These are phyloP conservation scores for Aspergillus tanneri DNA, from an alignment of 2,329 filamentous ascomycete genomes.

Conservation along the genomic window DNA sequence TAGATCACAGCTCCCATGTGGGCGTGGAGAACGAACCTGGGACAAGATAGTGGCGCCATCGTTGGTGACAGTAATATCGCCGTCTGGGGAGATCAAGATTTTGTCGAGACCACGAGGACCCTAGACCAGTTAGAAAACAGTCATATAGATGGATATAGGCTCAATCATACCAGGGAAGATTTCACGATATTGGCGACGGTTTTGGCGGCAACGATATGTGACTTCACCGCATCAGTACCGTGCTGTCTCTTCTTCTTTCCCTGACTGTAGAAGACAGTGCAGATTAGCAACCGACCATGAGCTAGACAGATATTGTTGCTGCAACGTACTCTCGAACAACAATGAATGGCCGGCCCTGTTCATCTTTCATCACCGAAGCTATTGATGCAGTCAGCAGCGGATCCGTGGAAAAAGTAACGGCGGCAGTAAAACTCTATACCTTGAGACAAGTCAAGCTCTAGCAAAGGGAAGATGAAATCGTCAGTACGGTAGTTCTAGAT, in stretches of 20 bases:
- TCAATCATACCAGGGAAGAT: conserved; percentile 70
- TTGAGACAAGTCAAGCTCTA: conserved; percentile 52
- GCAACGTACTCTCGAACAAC: conserved; percentile 87
- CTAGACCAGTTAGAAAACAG: conserved; percentile 33
- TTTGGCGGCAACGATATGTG: conserved; percentile 93
- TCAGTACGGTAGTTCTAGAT: conserved; percentile 27
- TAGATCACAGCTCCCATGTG: conserved; percentile 7
- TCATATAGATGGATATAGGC: conserved; percentile 10
- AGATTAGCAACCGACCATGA: conserved; percentile 11
- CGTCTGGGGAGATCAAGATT: conserved; percentile 97
- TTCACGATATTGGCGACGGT: conserved; percentile 97
- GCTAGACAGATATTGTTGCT: conserved; percentile 8
- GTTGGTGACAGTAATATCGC: conserved; percentile 98
- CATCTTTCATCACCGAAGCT: conserved; percentile 88
- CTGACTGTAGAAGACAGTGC: conserved; percentile 59
- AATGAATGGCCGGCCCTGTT: conserved; percentile 95
- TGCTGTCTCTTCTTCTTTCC: conserved; percentile 97
- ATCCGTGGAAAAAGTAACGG: conserved; percentile 21
- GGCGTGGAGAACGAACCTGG: conserved; percentile 50
- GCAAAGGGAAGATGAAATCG: conserved; percentile 16
- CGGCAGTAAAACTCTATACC: conserved; percentile 30
- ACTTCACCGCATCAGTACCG: conserved; percentile 95
- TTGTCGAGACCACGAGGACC: conserved; percentile 96
- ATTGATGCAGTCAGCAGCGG: conserved; percentile 24
- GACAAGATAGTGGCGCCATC: conserved; percentile 96